These are phyloP conservation scores for Stemphylium vesicarium DNA, from an alignment of 2,329 filamentous ascomycete species.

Conservation along the genomic window DNA sequence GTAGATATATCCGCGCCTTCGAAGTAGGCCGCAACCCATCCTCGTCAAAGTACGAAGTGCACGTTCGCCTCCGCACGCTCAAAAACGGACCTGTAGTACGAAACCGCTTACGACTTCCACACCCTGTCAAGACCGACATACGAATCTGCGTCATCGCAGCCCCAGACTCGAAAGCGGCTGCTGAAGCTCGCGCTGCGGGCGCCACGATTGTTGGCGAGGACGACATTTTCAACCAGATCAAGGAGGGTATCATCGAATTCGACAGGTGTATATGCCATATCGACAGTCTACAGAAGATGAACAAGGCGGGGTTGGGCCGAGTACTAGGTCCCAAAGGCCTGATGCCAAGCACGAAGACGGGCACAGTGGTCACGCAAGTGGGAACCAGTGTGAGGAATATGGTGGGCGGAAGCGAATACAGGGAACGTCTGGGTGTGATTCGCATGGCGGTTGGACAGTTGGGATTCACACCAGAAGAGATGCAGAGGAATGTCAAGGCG, in stretches of 20 bases:
- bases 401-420: conserved; percentile 83
- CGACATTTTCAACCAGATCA: conserved; percentile 79
- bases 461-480: conserved; percentile 83
- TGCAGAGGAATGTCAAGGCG: conserved; percentile 81
- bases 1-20: conserved; percentile 85
- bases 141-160: conserved; percentile 90
- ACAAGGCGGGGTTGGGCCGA: conserved; percentile 79
- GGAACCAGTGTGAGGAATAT: conserved; percentile 77
- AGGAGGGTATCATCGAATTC: conserved; percentile 79
- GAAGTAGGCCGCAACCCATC: conserved; percentile 84
- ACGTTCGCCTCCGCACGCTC: conserved; percentile 79
- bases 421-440: conserved; percentile 83
- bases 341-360: conserved; percentile 89
- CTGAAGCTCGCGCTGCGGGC: conserved; percentile 77
- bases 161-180: conserved; percentile 75
- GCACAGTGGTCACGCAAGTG: conserved; percentile 86
- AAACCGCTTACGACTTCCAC: conserved; percentile 85
- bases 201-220: conserved; percentile 86
- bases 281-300: conserved; percentile 76
- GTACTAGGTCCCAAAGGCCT: conserved; percentile 86
- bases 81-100: conserved; percentile 88
- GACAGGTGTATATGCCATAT: conserved; percentile 87
- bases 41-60: conserved; percentile 84
- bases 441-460: conserved; percentile 91
- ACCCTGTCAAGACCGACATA: conserved; percentile 86